Evolutionary conservation across 2,329 filamentous ascomycete species (phyloP), one percentile per base, ranked within the genome.

Genomic region (Cadophora sp.): DNA sequence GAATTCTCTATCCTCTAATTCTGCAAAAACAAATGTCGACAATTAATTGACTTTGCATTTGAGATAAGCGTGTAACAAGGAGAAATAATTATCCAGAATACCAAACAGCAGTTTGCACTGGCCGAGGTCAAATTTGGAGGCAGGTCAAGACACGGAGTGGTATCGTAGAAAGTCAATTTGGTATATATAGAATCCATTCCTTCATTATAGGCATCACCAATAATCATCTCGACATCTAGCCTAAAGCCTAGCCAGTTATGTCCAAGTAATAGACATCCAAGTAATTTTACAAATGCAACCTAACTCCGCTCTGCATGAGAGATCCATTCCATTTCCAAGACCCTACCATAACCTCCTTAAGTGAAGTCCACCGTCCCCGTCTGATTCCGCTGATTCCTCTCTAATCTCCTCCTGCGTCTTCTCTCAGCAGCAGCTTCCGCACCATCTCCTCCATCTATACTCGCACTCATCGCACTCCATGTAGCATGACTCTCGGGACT

Each of bases 401-500:
- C 87, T 68, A 83, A 75, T 70, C 87, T 81, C 72, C 87, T 82
- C 74, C 87, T 79, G 70, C 85, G 76, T 69, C 87, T 79, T 66
- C 85, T 83, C 66, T 89, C 83, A 20, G 67, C 69, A 5, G 84
- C 85, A 18, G 78, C 77, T 55, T 79, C 79, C 36, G 59, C 67
- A 13, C 62, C 73, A 33, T 82, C 81, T 50, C 79, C 66, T 30
- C 65, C 72, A 63, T 71, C 69, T 9, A 66, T 65, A 66, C 66
- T 70, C 16, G 74, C 73, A 64, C 74, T 77, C 73, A 78, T 75
- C 11, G 67, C 76, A 62, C 72, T 75, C 76, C 75, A 78, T 9
- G 76, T 76, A 6, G 70, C 76, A 65, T 75, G 74, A 55, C 74
- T 76, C 24, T 72, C 73, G 1, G 69, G 75, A 65, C 72, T 76